Evolutionary conservation across 2,329 filamentous ascomycete species (phyloP).

Genomic region (Didymella exigua): DNA sequence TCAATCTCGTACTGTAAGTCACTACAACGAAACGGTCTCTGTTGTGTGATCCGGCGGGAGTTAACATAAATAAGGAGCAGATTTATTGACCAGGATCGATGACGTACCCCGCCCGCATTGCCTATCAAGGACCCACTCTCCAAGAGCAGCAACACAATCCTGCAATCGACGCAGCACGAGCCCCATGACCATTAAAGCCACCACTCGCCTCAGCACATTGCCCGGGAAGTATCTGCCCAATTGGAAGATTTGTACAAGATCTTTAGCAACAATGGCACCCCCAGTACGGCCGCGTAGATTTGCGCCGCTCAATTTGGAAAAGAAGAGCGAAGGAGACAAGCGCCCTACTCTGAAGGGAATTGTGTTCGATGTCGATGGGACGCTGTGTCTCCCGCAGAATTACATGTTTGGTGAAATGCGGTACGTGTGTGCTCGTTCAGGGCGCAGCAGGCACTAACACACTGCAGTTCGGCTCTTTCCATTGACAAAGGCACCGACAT

Average conservation of each 20-base stretch:
- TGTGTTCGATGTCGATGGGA: constrained; percentile 95
- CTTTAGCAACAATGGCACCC: constrained; percentile 20
- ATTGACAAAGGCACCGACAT: constrained; percentile 81
- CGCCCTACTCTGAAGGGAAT: constrained; percentile 61
- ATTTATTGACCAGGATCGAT: not conserved
- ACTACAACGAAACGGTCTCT: not conserved
- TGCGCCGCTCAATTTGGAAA: constrained; percentile 54
- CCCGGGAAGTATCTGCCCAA: not conserved
- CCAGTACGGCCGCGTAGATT: constrained; percentile 52
- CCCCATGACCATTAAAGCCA: constrained; percentile 1
- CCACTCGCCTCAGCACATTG: not conserved
- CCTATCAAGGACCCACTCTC: constrained; percentile 4
- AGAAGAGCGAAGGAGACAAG: constrained; percentile 35
- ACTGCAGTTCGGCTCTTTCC: constrained; percentile 60
- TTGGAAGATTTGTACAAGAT: not conserved
- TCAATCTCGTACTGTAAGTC: not conserved
- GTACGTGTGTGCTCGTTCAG: constrained; percentile 35
- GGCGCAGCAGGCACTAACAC: not conserved
- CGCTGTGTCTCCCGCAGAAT: constrained; percentile 86
- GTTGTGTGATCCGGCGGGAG: not conserved
- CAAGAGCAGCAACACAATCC: not conserved
- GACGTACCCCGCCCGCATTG: constrained; percentile 16
- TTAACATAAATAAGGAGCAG: not conserved
- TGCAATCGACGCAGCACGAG: constrained; percentile 9
- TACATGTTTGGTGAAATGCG: constrained; percentile 96